A percentile compares a stretch with the other conserved stretches of the same genome.
Conservation (phyloP, 192 early-diverging fungal species). For the Paraglomus brasilianum region DNA sequence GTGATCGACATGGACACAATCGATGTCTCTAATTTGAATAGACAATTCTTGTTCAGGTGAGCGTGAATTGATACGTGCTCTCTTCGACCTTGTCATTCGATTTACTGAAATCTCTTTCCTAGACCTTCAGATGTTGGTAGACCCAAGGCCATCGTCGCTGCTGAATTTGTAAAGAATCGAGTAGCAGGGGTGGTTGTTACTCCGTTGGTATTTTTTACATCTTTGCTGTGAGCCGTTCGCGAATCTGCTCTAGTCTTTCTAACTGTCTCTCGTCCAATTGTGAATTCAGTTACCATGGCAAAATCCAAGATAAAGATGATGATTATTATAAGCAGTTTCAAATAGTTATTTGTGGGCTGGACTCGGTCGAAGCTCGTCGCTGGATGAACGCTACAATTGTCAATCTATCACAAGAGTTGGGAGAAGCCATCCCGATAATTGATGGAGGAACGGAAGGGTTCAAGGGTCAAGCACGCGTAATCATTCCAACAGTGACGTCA, state of each 20-base stretch:
- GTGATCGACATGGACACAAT: conserved; percentile 93
- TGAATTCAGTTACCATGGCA: conserved; percentile 68
- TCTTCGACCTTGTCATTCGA: not conserved
- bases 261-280: too few species aligned
- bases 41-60: conserved; percentile 80
- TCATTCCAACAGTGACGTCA: conserved; percentile 78
- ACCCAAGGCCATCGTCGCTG: conserved; percentile 76
- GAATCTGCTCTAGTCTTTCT: too few species aligned
- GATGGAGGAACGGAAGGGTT: conserved; percentile 98
- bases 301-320: conserved; percentile 95
- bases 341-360: conserved; percentile 90
- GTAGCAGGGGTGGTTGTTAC: conserved; percentile 68
- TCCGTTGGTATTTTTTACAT: conserved; percentile 47
- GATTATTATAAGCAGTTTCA: conserved; percentile 89
- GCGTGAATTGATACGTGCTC: not conserved
- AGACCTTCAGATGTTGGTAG: conserved; percentile 70
- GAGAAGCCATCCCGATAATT: conserved; percentile 77
- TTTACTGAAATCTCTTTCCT: conserved; percentile 7
- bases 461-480: conserved; percentile 92
- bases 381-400: conserved; percentile 96
- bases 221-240: conserved; percentile 12
- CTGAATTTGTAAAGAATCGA: conserved; percentile 71
- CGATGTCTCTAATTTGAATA: conserved; percentile 80
- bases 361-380: conserved; percentile 91
- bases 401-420: conserved; percentile 75